These are phyloP conservation scores for Suillus subalutaceus DNA, from an alignment of 768 basidiomycete genomes.

Conservation along the genomic window DNA sequence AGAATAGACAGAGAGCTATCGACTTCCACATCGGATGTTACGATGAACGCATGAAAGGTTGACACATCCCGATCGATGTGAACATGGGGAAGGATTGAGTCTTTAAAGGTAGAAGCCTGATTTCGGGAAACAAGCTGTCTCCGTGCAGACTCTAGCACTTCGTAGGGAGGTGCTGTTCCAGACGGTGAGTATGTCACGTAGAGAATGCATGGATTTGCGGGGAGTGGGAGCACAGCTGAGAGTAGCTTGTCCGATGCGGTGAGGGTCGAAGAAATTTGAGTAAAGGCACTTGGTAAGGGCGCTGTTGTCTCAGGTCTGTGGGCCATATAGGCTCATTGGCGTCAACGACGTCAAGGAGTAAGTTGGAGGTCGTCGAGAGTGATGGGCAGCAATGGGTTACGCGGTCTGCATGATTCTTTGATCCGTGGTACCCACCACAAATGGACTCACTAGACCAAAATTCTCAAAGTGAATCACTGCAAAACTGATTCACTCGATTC, in stretches of 20 bases:
- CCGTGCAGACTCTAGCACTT: constrained; percentile 59
- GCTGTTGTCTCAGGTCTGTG: constrained; percentile 27
- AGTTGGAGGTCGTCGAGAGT: constrained; percentile 7
- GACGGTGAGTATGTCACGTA: constrained; percentile 48
- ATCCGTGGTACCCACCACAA: constrained; percentile 3
- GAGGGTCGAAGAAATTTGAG: constrained; percentile 33
- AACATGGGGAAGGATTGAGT: constrained; percentile 55
- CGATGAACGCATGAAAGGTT: constrained; percentile 61
- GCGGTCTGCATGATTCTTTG: constrained; percentile 5
- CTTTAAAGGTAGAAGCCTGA: constrained; percentile 40
- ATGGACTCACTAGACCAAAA: neutral
- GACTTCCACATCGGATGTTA: constrained; percentile 41
- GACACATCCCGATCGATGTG: constrained; percentile 46
- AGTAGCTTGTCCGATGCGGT: constrained; percentile 45
- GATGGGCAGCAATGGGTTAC: constrained; percentile 2
- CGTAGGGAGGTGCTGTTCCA: constrained; percentile 31
- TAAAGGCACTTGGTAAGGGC: constrained; percentile 17
- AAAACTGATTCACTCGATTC: neutral
- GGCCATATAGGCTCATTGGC: constrained; percentile 27
- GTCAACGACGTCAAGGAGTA: neutral
- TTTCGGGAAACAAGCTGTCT: constrained; percentile 47
- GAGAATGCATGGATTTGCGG: constrained; percentile 43
- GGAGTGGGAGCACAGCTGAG: constrained; percentile 49
- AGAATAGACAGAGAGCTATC: constrained; percentile 38
- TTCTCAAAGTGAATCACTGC: constrained; percentile 2